These are phyloP conservation scores for Byssothecium circinans DNA, from an alignment of 2,329 filamentous ascomycete genomes.

Conservation along the genomic window DNA sequence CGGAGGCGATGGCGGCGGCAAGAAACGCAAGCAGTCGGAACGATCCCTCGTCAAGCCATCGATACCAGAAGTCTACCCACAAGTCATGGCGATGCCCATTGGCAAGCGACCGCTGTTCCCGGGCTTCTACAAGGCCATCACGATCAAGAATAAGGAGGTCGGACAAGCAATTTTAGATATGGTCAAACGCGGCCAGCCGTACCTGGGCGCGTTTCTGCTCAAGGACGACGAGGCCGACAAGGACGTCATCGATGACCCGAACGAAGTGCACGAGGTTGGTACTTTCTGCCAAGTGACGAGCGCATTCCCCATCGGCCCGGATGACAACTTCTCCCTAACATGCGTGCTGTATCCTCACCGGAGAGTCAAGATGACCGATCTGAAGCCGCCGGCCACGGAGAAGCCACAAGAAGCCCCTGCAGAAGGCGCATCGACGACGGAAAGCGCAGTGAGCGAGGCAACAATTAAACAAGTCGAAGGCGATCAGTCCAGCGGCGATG, in stretches of 20 bases:
- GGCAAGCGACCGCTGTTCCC: constrained; percentile 91
- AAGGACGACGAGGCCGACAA: constrained; percentile 94
- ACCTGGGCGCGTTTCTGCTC: constrained; percentile 94
- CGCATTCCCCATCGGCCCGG: constrained; percentile 79
- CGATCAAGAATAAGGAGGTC: constrained; percentile 89
- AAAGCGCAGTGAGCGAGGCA: constrained; percentile 47
- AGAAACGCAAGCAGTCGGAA: constrained; percentile 73
- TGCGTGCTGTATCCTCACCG: constrained; percentile 95
- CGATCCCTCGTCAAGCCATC: constrained; percentile 81
- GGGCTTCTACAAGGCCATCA: constrained; percentile 98
- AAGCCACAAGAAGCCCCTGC: constrained; percentile 28
- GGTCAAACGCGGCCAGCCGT: constrained; percentile 94
- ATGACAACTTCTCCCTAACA: constrained; percentile 82
- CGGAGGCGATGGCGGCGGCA: constrained; percentile 63
- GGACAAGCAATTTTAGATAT: constrained; percentile 92
- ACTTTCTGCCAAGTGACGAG: constrained; percentile 98
- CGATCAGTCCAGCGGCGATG: constrained; percentile 67
- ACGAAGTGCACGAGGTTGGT: constrained; percentile 93
- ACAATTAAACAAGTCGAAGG: constrained; percentile 54
- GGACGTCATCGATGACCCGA: constrained; percentile 85
- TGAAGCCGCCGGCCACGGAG: constrained; percentile 67
- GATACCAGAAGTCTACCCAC: constrained; percentile 93
- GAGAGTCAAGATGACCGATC: constrained; percentile 82
- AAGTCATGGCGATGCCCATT: constrained; percentile 96
- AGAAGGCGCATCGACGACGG: constrained; percentile 33